Conservation (phyloP, 2,329 filamentous ascomycete genomes). For the Anisogramma anomala region DNA sequence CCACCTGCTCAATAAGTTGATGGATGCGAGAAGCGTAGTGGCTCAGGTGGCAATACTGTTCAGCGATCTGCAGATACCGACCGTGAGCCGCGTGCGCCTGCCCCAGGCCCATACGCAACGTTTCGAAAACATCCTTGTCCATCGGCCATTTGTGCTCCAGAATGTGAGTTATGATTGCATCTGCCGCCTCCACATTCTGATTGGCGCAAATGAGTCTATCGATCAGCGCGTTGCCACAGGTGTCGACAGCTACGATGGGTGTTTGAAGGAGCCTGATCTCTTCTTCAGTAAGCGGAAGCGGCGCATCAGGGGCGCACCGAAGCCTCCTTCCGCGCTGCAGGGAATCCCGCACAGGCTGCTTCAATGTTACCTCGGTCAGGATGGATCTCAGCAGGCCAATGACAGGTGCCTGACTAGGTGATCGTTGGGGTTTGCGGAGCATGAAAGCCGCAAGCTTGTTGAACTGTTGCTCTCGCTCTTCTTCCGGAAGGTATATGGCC, state of each 20-base stretch:
- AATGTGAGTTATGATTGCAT: conserved; percentile 46
- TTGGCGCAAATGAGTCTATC: conserved; percentile 55
- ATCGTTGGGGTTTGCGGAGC: conserved; percentile 37
- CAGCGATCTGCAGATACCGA: conserved; percentile 47
- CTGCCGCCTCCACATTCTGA: conserved; percentile 40
- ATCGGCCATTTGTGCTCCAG: conserved; percentile 39
- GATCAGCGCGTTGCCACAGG: conserved; percentile 42
- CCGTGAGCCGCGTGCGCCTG: conserved; percentile 34
- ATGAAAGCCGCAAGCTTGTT: conserved; percentile 41
- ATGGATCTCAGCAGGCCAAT: conserved; percentile 36
- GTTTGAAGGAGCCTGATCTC: conserved; percentile 16
- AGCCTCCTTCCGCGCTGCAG: conserved; percentile 25
- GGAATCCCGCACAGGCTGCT: conserved; percentile 1
- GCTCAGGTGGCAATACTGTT: conserved; percentile 39
- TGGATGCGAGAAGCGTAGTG: conserved; percentile 24
- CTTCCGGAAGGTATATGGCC: conserved; percentile 36
- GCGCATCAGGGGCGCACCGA: conserved; percentile 23
- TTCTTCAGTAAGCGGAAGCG: conserved; percentile 15
- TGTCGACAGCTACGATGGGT: conserved; percentile 9
- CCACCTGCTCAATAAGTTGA: conserved; percentile 32
- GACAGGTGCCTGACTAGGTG: conserved; percentile 41
- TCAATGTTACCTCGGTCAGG: conserved; percentile 29
- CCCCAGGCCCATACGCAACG: conserved; percentile 43
- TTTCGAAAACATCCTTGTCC: conserved; percentile 39
- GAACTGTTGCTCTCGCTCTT: conserved; percentile 44